phyloP scores from a whole-genome alignment of 2,329 filamentous ascomycete genomes.

The Penicillium sp. region DNA sequence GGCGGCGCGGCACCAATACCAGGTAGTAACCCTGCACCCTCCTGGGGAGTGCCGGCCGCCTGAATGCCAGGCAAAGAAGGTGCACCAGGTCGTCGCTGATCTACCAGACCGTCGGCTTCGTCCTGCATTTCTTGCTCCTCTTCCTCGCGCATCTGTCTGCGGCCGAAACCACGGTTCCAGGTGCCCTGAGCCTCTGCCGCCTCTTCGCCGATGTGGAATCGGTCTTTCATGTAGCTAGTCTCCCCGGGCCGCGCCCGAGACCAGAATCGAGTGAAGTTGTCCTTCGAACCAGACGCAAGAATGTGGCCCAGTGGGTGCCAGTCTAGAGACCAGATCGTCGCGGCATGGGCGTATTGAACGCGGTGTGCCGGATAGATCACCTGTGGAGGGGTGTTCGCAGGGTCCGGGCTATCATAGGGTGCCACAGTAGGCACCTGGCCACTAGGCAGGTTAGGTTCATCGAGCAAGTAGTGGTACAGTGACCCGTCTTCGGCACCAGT shows the following conservation, averaged over 20 bases:
- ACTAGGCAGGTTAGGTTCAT: constrained; percentile 82
- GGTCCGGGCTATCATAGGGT: constrained; percentile 81
- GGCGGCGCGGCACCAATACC: constrained; percentile 48
- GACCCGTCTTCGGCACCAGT: constrained; percentile 89
- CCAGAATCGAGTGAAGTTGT: constrained; percentile 96
- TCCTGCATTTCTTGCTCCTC: constrained; percentile 93
- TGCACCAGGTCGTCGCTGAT: constrained; percentile 75
- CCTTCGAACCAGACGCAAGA: constrained; percentile 90
- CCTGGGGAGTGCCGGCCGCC: constrained; percentile 57
- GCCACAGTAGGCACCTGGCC: constrained; percentile 70
- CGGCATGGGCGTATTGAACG: constrained; percentile 83
- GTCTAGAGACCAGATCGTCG: constrained; percentile 94
- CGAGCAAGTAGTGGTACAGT: constrained; percentile 89
- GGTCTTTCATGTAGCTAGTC: constrained; percentile 77
- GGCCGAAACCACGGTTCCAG: constrained; percentile 76
- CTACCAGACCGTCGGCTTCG: constrained; percentile 85
- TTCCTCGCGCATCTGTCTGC: constrained; percentile 79
- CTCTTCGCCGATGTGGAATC: constrained; percentile 91
- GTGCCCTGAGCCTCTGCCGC: constrained; percentile 94
- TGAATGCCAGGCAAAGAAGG: constrained; percentile 52
- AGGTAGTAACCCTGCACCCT: constrained; percentile 47
- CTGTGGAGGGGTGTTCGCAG: constrained; percentile 74
- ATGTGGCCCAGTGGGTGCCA: constrained; percentile 98
- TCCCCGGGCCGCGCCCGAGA: constrained; percentile 86
- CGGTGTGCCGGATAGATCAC: constrained; percentile 90